Evolutionary conservation across 2,329 filamentous ascomycete genomes (phyloP).

Genomic region (Exophiala viscosa): DNA sequence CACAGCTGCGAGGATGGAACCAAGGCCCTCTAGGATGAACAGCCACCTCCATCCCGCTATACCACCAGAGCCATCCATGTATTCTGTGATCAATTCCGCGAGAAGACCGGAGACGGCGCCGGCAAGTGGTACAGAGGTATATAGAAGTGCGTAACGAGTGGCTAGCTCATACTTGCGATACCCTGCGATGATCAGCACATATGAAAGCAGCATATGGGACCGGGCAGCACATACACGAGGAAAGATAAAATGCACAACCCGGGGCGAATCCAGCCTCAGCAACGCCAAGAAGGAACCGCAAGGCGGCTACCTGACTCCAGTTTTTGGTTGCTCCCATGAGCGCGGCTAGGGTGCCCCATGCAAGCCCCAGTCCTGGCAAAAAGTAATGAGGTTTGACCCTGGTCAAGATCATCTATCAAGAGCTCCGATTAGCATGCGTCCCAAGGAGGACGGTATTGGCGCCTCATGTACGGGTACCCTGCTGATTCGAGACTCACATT

Average conservation of each 20-base stretch:
- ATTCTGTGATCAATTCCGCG: too few relatives aligned
- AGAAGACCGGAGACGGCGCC: too few relatives aligned
- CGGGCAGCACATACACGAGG: conserved; percentile 34
- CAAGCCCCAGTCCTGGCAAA: conserved; percentile 6
- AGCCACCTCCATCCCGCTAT: too few relatives aligned
- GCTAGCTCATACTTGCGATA: too few relatives aligned
- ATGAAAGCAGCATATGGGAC: too few relatives aligned
- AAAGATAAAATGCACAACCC: conserved; percentile 60
- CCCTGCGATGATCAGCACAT: too few relatives aligned
- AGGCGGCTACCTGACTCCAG: conserved; percentile 40
- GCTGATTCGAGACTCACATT: conserved; percentile 4
- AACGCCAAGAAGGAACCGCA: conserved; percentile 47
- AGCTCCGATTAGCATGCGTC: not conserved
- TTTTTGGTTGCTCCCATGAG: conserved; percentile 28
- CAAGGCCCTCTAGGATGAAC: too few relatives aligned
- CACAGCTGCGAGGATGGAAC: too few relatives aligned
- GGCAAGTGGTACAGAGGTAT: too few relatives aligned
- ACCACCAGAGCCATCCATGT: too few relatives aligned
- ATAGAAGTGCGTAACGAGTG: too few relatives aligned
- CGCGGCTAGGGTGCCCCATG: conserved; percentile 6
- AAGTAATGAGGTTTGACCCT: conserved; percentile 5
- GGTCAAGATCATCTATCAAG: conserved; percentile 5
- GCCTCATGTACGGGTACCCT: not conserved
- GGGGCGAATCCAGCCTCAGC: conserved; percentile 60
- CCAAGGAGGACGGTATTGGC: too few relatives aligned